These are phyloP conservation scores for Zanthoxylum bungeanum DNA, from an alignment of 345 rosid genomes.

Conservation along the genomic window DNA sequence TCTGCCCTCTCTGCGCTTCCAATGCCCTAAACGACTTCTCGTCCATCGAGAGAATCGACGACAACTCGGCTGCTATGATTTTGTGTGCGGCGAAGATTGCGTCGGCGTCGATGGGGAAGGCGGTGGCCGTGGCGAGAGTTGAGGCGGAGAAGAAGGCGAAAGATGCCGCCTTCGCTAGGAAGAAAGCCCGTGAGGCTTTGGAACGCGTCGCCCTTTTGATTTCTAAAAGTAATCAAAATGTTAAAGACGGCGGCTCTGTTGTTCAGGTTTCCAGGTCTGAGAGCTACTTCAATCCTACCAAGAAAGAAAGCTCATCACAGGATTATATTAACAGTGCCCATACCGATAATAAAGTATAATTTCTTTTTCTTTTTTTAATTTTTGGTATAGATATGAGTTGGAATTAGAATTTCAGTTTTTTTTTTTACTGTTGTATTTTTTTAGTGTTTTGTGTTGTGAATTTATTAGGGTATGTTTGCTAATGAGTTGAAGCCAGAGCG, in stretches of 20 bases:
- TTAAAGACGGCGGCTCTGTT: not conserved
- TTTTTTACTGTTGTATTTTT: not conserved
- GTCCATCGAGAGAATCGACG: conserved; percentile 23
- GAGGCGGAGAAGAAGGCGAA: conserved; percentile 56
- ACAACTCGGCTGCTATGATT: conserved; percentile 36
- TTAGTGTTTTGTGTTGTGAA: not conserved
- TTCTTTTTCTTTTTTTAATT: not conserved
- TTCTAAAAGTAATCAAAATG: conserved; percentile 1
- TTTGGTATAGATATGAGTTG: not conserved
- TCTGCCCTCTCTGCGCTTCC: conserved; percentile 48
- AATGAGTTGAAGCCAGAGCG: not conserved
- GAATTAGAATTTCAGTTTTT: not conserved
- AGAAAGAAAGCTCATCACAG: not conserved
- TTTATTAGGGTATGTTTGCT: not conserved
- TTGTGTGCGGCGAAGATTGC: conserved; percentile 67
- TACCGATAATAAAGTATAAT: not conserved
- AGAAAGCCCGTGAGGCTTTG: conserved; percentile 69
- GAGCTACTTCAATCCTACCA: not conserved
- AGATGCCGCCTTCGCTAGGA: conserved; percentile 61
- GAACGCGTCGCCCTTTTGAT: conserved; percentile 35
- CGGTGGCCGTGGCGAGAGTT: conserved; percentile 26
- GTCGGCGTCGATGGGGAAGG: conserved; percentile 49
- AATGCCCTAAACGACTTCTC: not conserved
- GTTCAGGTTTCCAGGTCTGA: conserved; percentile 5
- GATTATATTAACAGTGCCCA: not conserved